Conservation (phyloP, 2,329 filamentous ascomycete species). For the Exophiala calicioides region DNA sequence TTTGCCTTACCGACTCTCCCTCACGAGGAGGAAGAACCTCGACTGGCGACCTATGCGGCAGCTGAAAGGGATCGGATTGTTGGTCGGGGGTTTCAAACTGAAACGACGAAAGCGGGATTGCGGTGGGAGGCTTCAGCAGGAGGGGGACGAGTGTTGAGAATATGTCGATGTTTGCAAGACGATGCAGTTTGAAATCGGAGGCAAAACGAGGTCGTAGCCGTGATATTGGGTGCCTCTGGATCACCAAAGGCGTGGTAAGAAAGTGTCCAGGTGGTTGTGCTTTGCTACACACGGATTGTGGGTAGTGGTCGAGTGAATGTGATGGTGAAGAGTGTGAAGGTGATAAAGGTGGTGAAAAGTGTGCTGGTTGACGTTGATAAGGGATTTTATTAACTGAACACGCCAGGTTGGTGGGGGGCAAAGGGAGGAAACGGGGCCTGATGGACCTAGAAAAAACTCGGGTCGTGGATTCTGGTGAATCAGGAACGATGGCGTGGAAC, state of each 20-base stretch:
- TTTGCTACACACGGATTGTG: too few species aligned
- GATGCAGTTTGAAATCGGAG: conserved; percentile 47
- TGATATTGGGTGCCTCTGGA: conserved; percentile 30
- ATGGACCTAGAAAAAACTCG: not conserved
- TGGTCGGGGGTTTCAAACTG: conserved; percentile 32
- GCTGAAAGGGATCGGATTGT: conserved; percentile 71
- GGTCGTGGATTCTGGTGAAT: not conserved
- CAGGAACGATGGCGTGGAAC: not conserved
- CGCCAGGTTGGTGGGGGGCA: conserved; percentile 25
- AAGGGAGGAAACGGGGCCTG: conserved; percentile 6
- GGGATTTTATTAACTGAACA: conserved; percentile 17
- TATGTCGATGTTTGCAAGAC: conserved; percentile 44
- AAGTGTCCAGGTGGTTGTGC: conserved; percentile 3
- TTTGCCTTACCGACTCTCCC: conserved; percentile 99
- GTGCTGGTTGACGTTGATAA: conserved; percentile 16
- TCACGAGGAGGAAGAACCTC: conserved; percentile 98
- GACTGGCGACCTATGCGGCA: conserved; percentile 99
- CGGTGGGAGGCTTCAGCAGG: conserved; percentile 36
- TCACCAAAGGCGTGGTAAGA: conserved; percentile 26
- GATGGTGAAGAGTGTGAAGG: conserved; percentile 8
- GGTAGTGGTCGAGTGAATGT: too few species aligned
- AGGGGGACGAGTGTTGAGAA: conserved; percentile 51
- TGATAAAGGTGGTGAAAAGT: conserved; percentile 8
- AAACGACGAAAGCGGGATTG: conserved; percentile 24
- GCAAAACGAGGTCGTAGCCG: conserved; percentile 30